These are phyloP conservation scores for Mucor lusitanicus DNA, from an alignment of 371 early-diverging fungal species.

Conservation along the genomic window DNA sequence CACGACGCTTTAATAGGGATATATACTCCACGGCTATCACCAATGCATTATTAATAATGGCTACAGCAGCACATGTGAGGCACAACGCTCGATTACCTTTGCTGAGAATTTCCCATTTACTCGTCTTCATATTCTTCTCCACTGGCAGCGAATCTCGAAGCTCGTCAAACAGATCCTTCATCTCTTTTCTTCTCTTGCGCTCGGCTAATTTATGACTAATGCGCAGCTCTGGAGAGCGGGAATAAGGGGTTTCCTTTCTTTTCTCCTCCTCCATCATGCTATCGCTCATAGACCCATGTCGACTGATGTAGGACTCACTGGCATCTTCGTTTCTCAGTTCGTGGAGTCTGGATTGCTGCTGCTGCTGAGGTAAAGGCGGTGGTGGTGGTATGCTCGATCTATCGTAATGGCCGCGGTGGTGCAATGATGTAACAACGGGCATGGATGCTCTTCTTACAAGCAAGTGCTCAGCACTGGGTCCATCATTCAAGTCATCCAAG, in stretches of 20 bases:
- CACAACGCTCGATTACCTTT: constrained; percentile 56
- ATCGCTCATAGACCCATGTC: background rate
- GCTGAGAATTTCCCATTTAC: constrained; percentile 87
- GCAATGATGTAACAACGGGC: constrained; percentile 41
- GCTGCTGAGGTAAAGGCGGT: background rate
- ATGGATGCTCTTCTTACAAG: constrained; percentile 51
- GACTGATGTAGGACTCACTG: background rate
- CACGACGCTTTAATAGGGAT: constrained; percentile 46
- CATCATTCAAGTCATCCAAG: constrained; percentile 22
- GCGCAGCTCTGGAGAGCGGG: constrained; percentile 67
- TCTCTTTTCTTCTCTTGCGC: constrained; percentile 80
- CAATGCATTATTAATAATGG: background rate
- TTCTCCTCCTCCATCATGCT: constrained; percentile 1
- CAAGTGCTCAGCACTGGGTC: constrained; percentile 9
- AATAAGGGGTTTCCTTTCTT: constrained; percentile 61
- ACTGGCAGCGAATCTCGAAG: constrained; percentile 74
- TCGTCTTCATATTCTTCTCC: constrained; percentile 73
- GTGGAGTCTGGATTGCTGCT: background rate
- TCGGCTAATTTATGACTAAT: constrained; percentile 86
- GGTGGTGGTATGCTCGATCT: background rate
- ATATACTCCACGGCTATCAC: constrained; percentile 56
- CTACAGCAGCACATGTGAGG: background rate
- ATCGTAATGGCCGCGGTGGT: background rate
- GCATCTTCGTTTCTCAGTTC: background rate
- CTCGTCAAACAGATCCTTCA: constrained; percentile 89